Evolutionary conservation across 306 rosid species (phyloP).

Genomic region (Lathyrus sativus): DNA sequence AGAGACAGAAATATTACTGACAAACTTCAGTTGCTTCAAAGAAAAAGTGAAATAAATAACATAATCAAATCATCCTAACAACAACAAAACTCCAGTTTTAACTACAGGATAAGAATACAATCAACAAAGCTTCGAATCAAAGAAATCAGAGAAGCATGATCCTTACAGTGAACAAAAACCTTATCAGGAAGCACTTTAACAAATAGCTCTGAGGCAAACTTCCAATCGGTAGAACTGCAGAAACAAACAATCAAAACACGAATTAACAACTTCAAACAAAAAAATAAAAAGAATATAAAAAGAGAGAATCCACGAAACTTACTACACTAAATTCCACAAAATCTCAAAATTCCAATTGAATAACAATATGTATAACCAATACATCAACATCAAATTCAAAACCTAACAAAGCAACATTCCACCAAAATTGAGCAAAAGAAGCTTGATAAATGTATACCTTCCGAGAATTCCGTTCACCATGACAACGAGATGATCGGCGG

Average conservation of each 20-base stretch:
- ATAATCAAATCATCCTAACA: constrained; percentile 5
- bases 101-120: constrained; percentile 17
- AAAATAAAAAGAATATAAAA: too few species aligned
- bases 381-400: constrained; percentile 27
- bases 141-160: constrained; percentile 11
- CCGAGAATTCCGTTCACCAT: constrained; percentile 96
- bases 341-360: constrained; percentile 10
- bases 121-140: constrained; percentile 16
- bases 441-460: constrained; percentile 45
- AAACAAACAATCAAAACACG: constrained; percentile 36
- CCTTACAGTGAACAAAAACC: constrained; percentile 89
- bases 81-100: neutral
- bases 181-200: constrained; percentile 76
- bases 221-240: constrained; percentile 87
- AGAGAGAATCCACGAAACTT: constrained; percentile 5
- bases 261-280: constrained; percentile 25
- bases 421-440: constrained; percentile 6
- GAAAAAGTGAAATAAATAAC: neutral
- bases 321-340: neutral
- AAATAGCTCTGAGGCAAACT: constrained; percentile 84
- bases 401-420: constrained; percentile 3
- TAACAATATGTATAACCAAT: neutral
- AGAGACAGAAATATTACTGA: neutral
- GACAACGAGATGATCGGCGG: constrained; percentile 88
- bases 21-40: constrained; percentile 10